These are phyloP conservation scores for Ceratocystis lukuohia DNA, from an alignment of 2,329 filamentous ascomycete species.

Conservation along the genomic window DNA sequence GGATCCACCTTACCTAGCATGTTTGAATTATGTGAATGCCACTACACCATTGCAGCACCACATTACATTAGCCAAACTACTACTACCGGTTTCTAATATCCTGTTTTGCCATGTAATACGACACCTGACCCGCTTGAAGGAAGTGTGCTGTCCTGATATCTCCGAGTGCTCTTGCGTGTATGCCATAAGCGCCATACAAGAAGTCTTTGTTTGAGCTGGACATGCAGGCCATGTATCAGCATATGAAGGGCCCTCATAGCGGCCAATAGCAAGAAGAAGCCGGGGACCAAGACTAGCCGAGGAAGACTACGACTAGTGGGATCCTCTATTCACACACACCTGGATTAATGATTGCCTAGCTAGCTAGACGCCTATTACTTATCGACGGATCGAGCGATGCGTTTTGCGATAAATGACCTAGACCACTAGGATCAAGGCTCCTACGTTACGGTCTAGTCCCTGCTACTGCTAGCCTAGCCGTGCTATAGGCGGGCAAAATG, in stretches of 20 bases:
- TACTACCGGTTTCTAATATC: background rate
- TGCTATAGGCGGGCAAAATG: no score
- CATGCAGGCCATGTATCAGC: background rate
- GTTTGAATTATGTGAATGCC: background rate
- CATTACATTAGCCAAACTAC: background rate
- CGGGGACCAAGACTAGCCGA: background rate
- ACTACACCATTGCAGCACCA: background rate
- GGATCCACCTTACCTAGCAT: background rate
- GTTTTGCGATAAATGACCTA: background rate
- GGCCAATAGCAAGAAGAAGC: background rate
- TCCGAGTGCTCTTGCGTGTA: no score
- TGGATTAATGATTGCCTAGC: background rate
- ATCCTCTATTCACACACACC: background rate
- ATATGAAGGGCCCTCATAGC: background rate
- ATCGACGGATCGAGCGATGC: background rate
- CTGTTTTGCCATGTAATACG: background rate
- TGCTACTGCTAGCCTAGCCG: background rate
- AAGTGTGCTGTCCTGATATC: background rate
- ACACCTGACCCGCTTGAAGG: background rate
- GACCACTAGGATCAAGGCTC: background rate
- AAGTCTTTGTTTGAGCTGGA: background rate
- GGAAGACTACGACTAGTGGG: background rate
- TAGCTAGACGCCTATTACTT: no score
- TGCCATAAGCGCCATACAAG: no score
- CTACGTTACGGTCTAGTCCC: background rate